A percentile compares a stretch with the other conserved stretches of the same genome.
These are phyloP conservation scores for Lactifluus echinatus DNA, from an alignment of 768 basidiomycete species.

Conservation along the genomic window DNA sequence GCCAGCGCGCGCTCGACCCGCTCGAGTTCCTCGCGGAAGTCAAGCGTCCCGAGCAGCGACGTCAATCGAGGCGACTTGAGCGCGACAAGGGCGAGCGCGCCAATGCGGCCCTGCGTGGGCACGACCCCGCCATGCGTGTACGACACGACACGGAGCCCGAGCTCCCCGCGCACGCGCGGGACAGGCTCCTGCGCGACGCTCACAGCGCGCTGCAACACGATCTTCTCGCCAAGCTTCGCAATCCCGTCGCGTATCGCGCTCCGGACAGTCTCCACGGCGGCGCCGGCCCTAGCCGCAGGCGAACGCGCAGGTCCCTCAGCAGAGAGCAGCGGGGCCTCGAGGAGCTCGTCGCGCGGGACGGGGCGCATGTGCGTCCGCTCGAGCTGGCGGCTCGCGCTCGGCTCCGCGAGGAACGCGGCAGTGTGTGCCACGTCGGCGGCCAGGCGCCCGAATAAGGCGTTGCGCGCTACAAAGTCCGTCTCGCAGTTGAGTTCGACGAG, in stretches of 20 bases:
- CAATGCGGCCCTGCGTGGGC: slow-evolving; percentile 15
- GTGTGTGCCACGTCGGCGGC: slow-evolving; percentile 78
- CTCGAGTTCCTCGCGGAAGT: slow-evolving; percentile 15
- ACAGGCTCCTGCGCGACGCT: slow-evolving; percentile 23
- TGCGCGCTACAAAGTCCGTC: slow-evolving; percentile 91
- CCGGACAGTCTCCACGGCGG: slow-evolving; percentile 53
- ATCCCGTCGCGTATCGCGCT: slow-evolving; percentile 61
- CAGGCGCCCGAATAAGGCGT: slow-evolving; percentile 69
- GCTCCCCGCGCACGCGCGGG: slow-evolving; percentile 8
- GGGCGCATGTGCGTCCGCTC: slow-evolving; percentile 34
- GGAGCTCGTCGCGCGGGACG: slow-evolving; percentile 43
- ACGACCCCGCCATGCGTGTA: slow-evolving; percentile 15
- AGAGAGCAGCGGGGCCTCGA: slow-evolving; percentile 62
- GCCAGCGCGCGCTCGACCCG: slow-evolving; percentile 17
- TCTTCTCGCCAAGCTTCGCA: slow-evolving; percentile 73
- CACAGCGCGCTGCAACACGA: slow-evolving; percentile 54
- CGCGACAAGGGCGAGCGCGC: slow-evolving; percentile 15
- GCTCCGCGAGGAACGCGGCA: slow-evolving; percentile 61
- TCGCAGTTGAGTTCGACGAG: slow-evolving; percentile 95
- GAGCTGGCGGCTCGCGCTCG: slow-evolving; percentile 13
- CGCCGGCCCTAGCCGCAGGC: slow-evolving; percentile 21
- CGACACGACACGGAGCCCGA: slow-evolving; percentile 15
- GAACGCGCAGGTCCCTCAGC: slow-evolving; percentile 8
- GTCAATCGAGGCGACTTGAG: slow-evolving; percentile 17
- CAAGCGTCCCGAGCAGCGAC: neutral